phyloP scores from a whole-genome alignment of 805 yeast genomes.

The Hanseniaspora mollemarum region DNA sequence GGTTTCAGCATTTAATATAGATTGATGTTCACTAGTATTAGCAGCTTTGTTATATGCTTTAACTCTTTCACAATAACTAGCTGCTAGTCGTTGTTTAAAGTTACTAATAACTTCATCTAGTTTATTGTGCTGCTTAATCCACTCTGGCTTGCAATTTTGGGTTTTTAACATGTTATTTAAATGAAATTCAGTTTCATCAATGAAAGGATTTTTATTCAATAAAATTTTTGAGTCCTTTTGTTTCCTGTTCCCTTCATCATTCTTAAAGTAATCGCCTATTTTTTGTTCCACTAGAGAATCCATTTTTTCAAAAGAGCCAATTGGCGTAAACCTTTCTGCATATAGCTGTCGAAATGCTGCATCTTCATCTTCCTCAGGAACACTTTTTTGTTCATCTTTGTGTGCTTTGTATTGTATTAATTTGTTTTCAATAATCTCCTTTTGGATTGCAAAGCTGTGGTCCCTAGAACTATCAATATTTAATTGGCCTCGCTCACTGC shows the following conservation, averaged over 20 bases:
- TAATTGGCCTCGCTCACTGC: too few species aligned
- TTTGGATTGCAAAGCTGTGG: too few species aligned
- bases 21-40: neutral
- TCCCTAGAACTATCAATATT: too few species aligned
- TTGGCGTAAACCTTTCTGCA: slow-evolving; percentile 44
- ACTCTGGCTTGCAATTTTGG: slow-evolving; percentile 77
- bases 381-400: slow-evolving; percentile 43
- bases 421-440: too few species aligned
- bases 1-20: too few species aligned
- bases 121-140: slow-evolving; percentile 71
- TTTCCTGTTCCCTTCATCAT: slow-evolving; percentile 51
- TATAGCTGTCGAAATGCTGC: slow-evolving; percentile 47
- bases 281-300: slow-evolving; percentile 61
- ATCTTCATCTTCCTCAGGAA: slow-evolving; percentile 32
- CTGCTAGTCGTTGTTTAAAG: slow-evolving; percentile 38
- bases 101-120: slow-evolving; percentile 38
- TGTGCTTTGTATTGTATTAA: slow-evolving; percentile 41
- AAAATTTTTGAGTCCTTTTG: slow-evolving; percentile 47
- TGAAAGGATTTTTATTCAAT: slow-evolving; percentile 42
- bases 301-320: slow-evolving; percentile 35
- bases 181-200: slow-evolving; percentile 63
- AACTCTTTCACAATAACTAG: slow-evolving; percentile 30
- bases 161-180: slow-evolving; percentile 61
- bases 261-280: slow-evolving; percentile 59
- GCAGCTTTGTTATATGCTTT: slow-evolving; percentile 12